These are phyloP conservation scores for Pisolithus tinctorius DNA, from an alignment of 768 basidiomycete species.

Conservation along the genomic window DNA sequence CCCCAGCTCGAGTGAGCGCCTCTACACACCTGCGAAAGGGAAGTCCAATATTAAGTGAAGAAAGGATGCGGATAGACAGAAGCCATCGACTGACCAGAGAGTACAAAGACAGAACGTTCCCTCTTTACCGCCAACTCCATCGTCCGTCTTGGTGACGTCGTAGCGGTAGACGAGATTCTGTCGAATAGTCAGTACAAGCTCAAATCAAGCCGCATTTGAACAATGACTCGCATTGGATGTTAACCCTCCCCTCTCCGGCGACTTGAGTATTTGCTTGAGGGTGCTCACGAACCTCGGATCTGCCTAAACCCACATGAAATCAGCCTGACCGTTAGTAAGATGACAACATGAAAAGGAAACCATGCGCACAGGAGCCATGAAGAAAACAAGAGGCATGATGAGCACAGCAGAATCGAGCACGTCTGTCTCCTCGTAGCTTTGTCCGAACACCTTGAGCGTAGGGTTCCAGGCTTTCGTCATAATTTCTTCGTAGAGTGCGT, in stretches of 20 bases:
- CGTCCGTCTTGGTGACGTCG: constrained; percentile 77
- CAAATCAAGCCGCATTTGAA: background rate
- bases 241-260: constrained; percentile 85
- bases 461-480: constrained; percentile 85
- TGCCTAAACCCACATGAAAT: constrained; percentile 35
- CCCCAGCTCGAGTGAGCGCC: constrained; percentile 82
- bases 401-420: constrained; percentile 83
- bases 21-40: constrained; percentile 63
- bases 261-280: constrained; percentile 73
- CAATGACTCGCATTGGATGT: constrained; percentile 62
- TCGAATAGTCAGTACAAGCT: background rate
- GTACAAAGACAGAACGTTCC: constrained; percentile 92
- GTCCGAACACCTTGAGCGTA: constrained; percentile 63
- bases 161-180: constrained; percentile 87
- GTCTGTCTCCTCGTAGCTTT: constrained; percentile 84
- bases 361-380: constrained; percentile 65
- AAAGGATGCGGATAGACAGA: background rate
- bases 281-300: constrained; percentile 89
- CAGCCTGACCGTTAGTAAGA: background rate
- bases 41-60: background rate
- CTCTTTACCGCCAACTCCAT: constrained; percentile 94
- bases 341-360: background rate
- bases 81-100: constrained; percentile 46
- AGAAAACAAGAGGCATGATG: constrained; percentile 92
- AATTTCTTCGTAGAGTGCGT: constrained; percentile 87